These are phyloP conservation scores for Pseudodiploospora longispora DNA, from an alignment of 2,329 filamentous ascomycete species.

Conservation along the genomic window DNA sequence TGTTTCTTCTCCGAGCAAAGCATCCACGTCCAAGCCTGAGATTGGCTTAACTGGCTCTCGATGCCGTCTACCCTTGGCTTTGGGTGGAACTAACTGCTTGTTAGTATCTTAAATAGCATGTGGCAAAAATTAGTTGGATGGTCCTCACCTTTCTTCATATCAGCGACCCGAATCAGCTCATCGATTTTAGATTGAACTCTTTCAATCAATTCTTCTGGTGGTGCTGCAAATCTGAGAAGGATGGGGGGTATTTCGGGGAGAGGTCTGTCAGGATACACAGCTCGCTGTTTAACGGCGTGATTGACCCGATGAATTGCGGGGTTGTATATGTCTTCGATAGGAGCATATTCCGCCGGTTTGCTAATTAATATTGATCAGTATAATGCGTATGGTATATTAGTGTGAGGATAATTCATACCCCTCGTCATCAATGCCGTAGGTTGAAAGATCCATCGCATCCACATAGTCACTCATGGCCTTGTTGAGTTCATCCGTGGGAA, in stretches of 20 bases:
- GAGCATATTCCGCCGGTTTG: slow-evolving; percentile 58
- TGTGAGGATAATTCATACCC: slow-evolving; percentile 41
- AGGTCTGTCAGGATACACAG: slow-evolving; percentile 60
- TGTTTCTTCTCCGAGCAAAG: slow-evolving; percentile 57
- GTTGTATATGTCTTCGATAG: slow-evolving; percentile 75
- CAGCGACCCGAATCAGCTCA: slow-evolving; percentile 57
- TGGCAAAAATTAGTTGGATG: neutral
- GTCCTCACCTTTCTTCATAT: slow-evolving; percentile 69
- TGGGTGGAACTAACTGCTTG: slow-evolving; percentile 57
- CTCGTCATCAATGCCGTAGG: slow-evolving; percentile 63
- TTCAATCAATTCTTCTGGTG: slow-evolving; percentile 58
- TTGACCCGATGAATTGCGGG: slow-evolving; percentile 84
- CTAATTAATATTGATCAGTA: slow-evolving; percentile 15
- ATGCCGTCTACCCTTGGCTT: slow-evolving; percentile 63
- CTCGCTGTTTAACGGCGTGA: slow-evolving; percentile 75
- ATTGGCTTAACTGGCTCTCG: slow-evolving; percentile 71
- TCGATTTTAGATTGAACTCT: slow-evolving; percentile 51
- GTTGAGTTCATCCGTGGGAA: slow-evolving; percentile 67
- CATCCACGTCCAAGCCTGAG: slow-evolving; percentile 81
- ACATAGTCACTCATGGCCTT: slow-evolving; percentile 87
- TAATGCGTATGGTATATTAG: neutral
- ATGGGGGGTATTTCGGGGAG: slow-evolving; percentile 55
- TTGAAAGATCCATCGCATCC: slow-evolving; percentile 81
- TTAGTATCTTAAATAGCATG: slow-evolving; percentile 10
- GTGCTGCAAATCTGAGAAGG: slow-evolving; percentile 64